Percentiles rank a stretch among this genome's conserved stretches.
Conservation (phyloP, 805 yeast genomes). For the Pichia paraexigua region DNA sequence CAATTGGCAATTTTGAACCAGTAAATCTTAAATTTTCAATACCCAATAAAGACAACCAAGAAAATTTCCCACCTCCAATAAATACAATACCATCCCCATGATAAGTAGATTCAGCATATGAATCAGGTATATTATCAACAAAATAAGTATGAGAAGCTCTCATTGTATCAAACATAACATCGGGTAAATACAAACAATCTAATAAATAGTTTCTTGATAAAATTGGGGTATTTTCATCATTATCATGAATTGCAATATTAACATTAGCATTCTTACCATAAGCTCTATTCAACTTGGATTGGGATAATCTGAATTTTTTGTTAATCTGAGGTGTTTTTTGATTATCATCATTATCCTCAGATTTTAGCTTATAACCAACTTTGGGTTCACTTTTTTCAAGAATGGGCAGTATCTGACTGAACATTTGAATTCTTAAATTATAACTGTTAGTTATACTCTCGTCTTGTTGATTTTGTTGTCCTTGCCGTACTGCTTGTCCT, state of each 20-base stretch:
- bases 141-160: slow-evolving; percentile 39
- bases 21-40: slow-evolving; percentile 38
- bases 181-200: slow-evolving; percentile 40
- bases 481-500: background rate
- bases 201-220: slow-evolving; percentile 47
- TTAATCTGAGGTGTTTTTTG: background rate
- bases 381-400: slow-evolving; percentile 9
- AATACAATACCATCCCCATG: slow-evolving; percentile 55
- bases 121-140: slow-evolving; percentile 31
- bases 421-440: background rate
- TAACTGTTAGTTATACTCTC: too few relatives aligned
- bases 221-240: slow-evolving; percentile 24
- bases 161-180: slow-evolving; percentile 37
- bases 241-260: slow-evolving; percentile 27
- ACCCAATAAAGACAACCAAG: slow-evolving; percentile 52
- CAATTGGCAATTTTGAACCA: slow-evolving; percentile 42
- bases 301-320: background rate
- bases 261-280: slow-evolving; percentile 24
- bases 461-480: too few relatives aligned
- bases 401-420: slow-evolving; percentile 3
- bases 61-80: slow-evolving; percentile 69
- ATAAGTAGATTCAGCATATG: slow-evolving; percentile 28
- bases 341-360: background rate
- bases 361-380: slow-evolving; percentile 17
- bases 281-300: slow-evolving; percentile 9